Evolutionary conservation across 2,329 filamentous ascomycete genomes (phyloP).

Genomic region (Orbilia oligospora): DNA sequence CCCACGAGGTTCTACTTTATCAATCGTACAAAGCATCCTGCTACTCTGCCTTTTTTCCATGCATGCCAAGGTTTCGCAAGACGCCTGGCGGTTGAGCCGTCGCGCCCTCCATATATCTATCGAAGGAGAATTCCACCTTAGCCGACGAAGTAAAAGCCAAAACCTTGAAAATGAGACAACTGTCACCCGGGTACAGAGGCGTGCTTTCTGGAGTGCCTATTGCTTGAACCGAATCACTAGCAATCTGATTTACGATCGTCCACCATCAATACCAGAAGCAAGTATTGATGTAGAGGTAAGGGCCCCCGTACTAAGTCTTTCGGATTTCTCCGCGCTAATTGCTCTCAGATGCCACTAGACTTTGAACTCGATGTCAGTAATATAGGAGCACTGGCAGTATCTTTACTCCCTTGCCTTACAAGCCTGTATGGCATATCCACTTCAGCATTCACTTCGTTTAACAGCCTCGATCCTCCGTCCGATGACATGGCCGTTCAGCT

Average conservation of each 20-base stretch:
- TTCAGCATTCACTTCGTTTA: conserved; percentile 49
- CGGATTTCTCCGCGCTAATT: background rate
- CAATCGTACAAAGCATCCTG: conserved; percentile 36
- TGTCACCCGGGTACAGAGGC: conserved; percentile 9
- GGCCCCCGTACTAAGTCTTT: background rate
- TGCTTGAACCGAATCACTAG: conserved; percentile 49
- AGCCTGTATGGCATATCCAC: conserved; percentile 39
- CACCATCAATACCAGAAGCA: conserved; percentile 56
- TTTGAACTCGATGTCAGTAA: background rate
- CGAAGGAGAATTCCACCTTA: conserved; percentile 50
- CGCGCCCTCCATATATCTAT: conserved; percentile 53
- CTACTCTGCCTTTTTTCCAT: conserved; percentile 49
- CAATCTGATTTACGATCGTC: conserved; percentile 49
- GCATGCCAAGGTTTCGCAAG: conserved; percentile 47
- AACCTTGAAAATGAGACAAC: background rate
- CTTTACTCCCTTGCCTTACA: conserved; percentile 23
- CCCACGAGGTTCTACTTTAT: conserved; percentile 20
- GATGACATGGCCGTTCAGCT: conserved; percentile 15
- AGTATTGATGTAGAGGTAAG: conserved; percentile 47
- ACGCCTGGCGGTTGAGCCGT: conserved; percentile 51
- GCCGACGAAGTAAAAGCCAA: background rate
- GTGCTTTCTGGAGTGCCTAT: conserved; percentile 50
- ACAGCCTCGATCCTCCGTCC: conserved; percentile 27
- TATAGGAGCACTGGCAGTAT: background rate
- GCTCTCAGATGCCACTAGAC: background rate